Evolutionary conservation across 495 filamentous ascomycete species (phyloP).

Genomic region (Penicillium psychrofluorescens): DNA sequence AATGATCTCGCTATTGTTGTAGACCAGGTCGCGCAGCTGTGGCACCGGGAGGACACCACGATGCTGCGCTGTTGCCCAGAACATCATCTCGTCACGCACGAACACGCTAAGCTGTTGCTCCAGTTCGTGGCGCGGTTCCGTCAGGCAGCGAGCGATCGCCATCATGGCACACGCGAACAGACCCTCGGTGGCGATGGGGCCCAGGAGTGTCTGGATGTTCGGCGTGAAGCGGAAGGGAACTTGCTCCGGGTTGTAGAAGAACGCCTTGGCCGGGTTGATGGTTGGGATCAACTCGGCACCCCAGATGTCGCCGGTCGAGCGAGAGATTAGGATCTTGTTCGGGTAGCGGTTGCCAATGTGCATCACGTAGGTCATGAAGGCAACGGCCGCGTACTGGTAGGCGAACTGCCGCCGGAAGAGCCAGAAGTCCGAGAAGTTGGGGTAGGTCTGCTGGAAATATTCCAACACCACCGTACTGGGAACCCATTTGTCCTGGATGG

Average conservation of each 20-base stretch:
- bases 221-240: conserved; percentile 97
- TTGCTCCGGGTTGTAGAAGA: conserved; percentile 89
- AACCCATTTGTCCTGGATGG: conserved; percentile 88
- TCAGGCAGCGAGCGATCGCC: conserved; percentile 91
- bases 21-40: conserved; percentile 78
- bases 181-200: conserved; percentile 89
- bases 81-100: conserved; percentile 95
- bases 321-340: conserved; percentile 86
- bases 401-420: conserved; percentile 94
- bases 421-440: conserved; percentile 91
- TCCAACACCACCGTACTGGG: conserved; percentile 71
- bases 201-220: conserved; percentile 91
- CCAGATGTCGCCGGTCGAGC: conserved; percentile 89
- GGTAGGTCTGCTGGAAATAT: conserved; percentile 85
- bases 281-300: conserved; percentile 84
- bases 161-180: conserved; percentile 88
- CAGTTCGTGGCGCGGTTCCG: conserved; percentile 82
- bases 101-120: conserved; percentile 90
- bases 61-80: conserved; percentile 86
- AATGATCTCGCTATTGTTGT: conserved; percentile 80
- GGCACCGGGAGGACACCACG: conserved; percentile 56
- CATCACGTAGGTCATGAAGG: conserved; percentile 98
- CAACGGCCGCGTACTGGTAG: conserved; percentile 91
- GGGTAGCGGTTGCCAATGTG: conserved; percentile 92
- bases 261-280: conserved; percentile 70